Conservation (phyloP, 176 grass and related monocot genomes). For the Triticum turgidum region DNA sequence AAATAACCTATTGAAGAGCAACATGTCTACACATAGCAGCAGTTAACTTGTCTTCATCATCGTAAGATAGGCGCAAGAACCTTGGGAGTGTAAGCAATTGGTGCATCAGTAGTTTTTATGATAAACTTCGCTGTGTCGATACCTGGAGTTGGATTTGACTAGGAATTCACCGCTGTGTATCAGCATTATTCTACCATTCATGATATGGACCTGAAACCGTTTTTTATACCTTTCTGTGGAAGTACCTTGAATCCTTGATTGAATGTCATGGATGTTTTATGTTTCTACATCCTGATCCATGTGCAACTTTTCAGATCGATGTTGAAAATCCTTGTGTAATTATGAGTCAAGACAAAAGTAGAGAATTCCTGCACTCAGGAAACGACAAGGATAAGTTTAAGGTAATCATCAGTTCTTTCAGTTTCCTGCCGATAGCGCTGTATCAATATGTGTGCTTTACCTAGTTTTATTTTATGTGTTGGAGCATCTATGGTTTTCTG, state of each 20-base stretch:
- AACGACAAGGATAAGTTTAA: conserved; percentile 94
- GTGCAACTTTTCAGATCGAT: conserved; percentile 69
- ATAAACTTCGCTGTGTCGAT: background rate
- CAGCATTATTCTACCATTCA: conserved; percentile 10
- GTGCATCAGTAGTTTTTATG: background rate
- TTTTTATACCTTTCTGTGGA: background rate
- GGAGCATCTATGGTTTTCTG: background rate
- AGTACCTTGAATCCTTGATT: conserved; percentile 26
- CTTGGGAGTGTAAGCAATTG: background rate
- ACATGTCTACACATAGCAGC: background rate
- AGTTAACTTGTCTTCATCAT: background rate
- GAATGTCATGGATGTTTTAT: conserved; percentile 6
- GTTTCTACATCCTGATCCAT: conserved; percentile 21
- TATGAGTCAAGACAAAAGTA: conserved; percentile 97
- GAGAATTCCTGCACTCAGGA: conserved; percentile 96
- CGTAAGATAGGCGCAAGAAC: background rate
- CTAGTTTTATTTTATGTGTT: background rate
- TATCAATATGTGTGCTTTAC: background rate
- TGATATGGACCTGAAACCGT: background rate
- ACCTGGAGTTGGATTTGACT: background rate
- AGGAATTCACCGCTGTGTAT: background rate
- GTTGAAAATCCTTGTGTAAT: conserved; percentile 99
- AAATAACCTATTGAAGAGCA: background rate
- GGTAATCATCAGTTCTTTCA: conserved; percentile 43
- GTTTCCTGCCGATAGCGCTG: conserved; percentile 9